Evolutionary conservation across 257 asterid species (phyloP).

Genomic region (Scutellaria galericulata): DNA sequence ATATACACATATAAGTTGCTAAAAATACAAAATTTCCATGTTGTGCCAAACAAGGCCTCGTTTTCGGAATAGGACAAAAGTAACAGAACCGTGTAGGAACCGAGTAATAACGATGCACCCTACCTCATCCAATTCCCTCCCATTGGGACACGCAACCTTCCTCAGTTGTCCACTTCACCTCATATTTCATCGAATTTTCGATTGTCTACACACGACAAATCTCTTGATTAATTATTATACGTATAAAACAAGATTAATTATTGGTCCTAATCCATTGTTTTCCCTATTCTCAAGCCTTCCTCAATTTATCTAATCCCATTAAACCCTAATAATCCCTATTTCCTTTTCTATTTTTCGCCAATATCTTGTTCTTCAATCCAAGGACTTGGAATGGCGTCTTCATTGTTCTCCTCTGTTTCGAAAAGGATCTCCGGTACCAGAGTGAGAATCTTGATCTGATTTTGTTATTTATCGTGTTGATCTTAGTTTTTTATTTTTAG

Average conservation of each 20-base stretch:
- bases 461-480: conserved; percentile 1
- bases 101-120: conserved; percentile 29
- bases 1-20: no score
- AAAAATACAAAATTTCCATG: not conserved
- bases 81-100: not conserved
- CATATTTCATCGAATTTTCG: conserved; percentile 30
- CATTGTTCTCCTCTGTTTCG: conserved; percentile 32
- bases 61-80: no score
- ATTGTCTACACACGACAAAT: not conserved
- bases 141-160: conserved; percentile 27
- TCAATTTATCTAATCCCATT: not conserved
- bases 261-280: not conserved
- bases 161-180: conserved; percentile 40
- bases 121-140: conserved; percentile 4
- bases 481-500: not conserved
- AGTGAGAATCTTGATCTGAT: conserved; percentile 33
- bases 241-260: not conserved
- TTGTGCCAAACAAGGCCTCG: not conserved
- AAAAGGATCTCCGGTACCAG: conserved; percentile 19
- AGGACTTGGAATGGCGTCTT: conserved; percentile 33
- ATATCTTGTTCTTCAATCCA: not conserved
- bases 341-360: conserved; percentile 7
- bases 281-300: conserved; percentile 9
- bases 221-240: not conserved
- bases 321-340: conserved; percentile 31